Percentiles rank a stretch among this genome's conserved stretches.
Conservation (phyloP, 768 basidiomycete species). For the Mycena amicta region DNA sequence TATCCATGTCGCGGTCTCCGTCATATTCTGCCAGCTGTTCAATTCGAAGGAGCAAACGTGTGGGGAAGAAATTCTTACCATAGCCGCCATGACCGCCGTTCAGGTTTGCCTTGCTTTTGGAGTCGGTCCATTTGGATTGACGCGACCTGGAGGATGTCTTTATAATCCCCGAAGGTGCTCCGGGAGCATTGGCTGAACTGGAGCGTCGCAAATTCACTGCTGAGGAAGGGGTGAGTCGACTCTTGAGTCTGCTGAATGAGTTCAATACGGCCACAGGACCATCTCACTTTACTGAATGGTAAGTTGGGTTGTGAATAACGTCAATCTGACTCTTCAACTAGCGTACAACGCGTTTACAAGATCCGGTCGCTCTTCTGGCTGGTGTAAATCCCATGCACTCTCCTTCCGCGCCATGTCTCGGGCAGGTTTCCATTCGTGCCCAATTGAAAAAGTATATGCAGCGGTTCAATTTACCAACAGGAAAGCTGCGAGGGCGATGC, state of each 20-base stretch:
- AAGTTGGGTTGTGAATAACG: constrained; percentile 13
- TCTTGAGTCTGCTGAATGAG: constrained; percentile 7
- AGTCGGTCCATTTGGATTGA: too few species aligned
- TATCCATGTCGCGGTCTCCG: background rate
- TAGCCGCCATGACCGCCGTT: constrained; percentile 93
- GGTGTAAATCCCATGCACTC: constrained; percentile 91
- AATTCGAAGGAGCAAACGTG: constrained; percentile 84
- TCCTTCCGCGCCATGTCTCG: constrained; percentile 94
- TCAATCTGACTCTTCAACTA: constrained; percentile 30
- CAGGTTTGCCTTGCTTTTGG: constrained; percentile 73
- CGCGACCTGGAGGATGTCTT: constrained; percentile 88
- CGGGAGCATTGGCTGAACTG: constrained; percentile 85
- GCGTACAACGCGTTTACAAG: constrained; percentile 92
- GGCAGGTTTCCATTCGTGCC: constrained; percentile 90
- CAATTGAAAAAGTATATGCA: constrained; percentile 95
- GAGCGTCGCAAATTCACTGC: constrained; percentile 96
- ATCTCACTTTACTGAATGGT: constrained; percentile 94
- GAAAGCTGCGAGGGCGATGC: constrained; percentile 92
- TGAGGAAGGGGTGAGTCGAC: constrained; percentile 87
- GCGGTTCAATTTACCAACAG: constrained; percentile 78
- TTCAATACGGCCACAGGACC: constrained; percentile 84
- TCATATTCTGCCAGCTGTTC: constrained; percentile 61
- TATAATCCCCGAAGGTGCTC: constrained; percentile 81
- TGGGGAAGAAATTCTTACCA: constrained; percentile 93
- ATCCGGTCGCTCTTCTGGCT: constrained; percentile 82